These are phyloP conservation scores for Atractiella rhizophila DNA, from an alignment of 768 basidiomycete genomes.

Conservation along the genomic window DNA sequence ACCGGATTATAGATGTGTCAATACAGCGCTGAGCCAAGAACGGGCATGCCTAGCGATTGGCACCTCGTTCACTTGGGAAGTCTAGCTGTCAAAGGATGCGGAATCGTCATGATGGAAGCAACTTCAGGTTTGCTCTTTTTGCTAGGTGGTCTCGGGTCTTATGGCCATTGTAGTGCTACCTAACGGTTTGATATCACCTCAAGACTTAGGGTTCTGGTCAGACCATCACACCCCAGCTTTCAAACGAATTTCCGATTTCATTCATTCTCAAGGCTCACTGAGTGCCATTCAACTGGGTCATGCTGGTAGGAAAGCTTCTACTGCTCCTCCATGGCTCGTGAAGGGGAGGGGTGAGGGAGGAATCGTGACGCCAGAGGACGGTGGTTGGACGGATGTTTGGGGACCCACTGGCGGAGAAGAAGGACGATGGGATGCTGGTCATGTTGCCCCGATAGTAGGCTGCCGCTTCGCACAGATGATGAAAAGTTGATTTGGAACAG, in stretches of 20 bases:
- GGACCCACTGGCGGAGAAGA: slow-evolving; percentile 4
- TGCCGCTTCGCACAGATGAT: slow-evolving; percentile 1
- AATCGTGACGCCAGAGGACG: too few species aligned
- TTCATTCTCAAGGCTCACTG: slow-evolving; percentile 39
- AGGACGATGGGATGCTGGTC: not conserved
- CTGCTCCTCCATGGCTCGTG: slow-evolving; percentile 5
- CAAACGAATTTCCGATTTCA: slow-evolving; percentile 46
- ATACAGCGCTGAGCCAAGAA: slow-evolving; percentile 45
- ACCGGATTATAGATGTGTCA: slow-evolving; percentile 35
- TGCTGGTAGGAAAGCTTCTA: slow-evolving; percentile 47
- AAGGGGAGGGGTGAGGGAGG: too few species aligned
- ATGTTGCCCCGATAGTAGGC: not conserved
- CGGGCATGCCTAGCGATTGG: slow-evolving; percentile 46
- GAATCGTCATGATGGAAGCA: slow-evolving; percentile 47
- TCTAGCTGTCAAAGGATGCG: slow-evolving; percentile 45
- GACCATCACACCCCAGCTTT: slow-evolving; percentile 37
- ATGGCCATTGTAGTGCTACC: slow-evolving; percentile 14
- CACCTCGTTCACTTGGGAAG: slow-evolving; percentile 47
- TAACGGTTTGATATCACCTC: slow-evolving; percentile 11
- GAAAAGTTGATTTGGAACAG: too few species aligned
- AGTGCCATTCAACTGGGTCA: slow-evolving; percentile 66
- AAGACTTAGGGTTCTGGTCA: slow-evolving; percentile 49
- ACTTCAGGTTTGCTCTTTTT: slow-evolving; percentile 25
- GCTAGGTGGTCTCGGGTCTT: slow-evolving; percentile 42
- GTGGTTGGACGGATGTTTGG: slow-evolving; percentile 10